These are phyloP conservation scores for Rhododendron mucronatum DNA, from an alignment of 148 eudicot genomes.

Conservation along the genomic window DNA sequence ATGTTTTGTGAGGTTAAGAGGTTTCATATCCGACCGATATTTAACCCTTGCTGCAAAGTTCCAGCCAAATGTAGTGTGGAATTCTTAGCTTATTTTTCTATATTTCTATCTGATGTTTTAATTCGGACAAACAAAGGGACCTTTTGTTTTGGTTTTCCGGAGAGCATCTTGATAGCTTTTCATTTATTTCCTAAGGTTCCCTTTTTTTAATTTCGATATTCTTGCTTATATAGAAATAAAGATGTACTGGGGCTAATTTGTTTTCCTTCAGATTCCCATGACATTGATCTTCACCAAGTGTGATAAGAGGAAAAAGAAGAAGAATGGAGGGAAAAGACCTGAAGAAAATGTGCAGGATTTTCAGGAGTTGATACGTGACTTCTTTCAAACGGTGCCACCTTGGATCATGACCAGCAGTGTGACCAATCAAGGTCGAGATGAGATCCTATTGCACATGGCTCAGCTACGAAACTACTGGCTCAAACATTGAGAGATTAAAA, in stretches of 20 bases:
- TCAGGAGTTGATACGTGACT: slow-evolving; percentile 61
- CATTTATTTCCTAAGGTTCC: background rate
- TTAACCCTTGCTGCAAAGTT: background rate
- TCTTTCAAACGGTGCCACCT: slow-evolving; percentile 76
- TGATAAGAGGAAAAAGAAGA: slow-evolving; percentile 93
- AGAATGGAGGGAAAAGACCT: slow-evolving; percentile 89
- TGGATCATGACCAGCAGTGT: slow-evolving; percentile 99
- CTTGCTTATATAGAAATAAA: background rate
- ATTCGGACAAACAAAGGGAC: background rate
- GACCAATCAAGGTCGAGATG: slow-evolving; percentile 97
- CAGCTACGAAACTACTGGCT: slow-evolving; percentile 98
- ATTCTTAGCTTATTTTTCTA: background rate
- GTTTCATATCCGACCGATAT: background rate
- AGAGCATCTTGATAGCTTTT: background rate
- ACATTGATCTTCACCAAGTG: slow-evolving; percentile 90
- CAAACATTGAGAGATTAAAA: slow-evolving; percentile 44
- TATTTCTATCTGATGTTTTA: background rate
- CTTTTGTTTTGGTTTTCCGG: background rate
- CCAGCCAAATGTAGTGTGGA: background rate
- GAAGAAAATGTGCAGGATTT: slow-evolving; percentile 86
- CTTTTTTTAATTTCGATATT: background rate
- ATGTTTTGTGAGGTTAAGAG: background rate
- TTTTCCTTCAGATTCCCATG: slow-evolving; percentile 75
- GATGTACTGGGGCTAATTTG: background rate
- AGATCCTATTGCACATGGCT: slow-evolving; percentile 89